Percentiles rank a stretch among this genome's conserved stretches.
Evolutionary conservation across 2,329 filamentous ascomycete species (phyloP).

Genomic region (Davidsoniella australis): DNA sequence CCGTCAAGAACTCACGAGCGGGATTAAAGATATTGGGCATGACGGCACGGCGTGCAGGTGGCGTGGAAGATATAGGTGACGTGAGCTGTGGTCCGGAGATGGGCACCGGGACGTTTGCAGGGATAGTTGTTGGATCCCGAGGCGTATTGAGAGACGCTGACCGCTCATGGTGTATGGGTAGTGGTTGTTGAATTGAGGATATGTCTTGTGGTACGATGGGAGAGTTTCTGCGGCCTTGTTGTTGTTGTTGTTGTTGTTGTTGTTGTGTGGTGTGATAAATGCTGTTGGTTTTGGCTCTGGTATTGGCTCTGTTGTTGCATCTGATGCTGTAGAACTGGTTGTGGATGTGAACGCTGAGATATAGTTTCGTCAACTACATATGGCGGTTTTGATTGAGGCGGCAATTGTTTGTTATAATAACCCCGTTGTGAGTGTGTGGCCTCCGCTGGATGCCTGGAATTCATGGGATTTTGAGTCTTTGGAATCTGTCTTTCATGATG

Average conservation of each 20-base stretch:
- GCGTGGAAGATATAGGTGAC: conserved; percentile 2
- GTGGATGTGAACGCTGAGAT: background rate
- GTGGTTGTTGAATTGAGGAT: background rate
- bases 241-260: background rate
- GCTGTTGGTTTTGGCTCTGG: background rate
- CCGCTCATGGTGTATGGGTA: background rate
- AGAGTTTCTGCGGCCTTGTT: background rate
- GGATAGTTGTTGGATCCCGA: background rate
- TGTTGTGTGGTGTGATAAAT: background rate
- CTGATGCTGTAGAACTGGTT: background rate
- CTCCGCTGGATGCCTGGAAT: too few relatives aligned
- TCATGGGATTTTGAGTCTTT: too few relatives aligned
- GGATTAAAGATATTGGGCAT: conserved; percentile 13
- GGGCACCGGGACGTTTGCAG: background rate
- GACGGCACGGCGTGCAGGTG: conserved; percentile 1
- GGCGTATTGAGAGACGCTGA: background rate
- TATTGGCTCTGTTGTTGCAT: background rate
- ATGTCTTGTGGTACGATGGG: too few relatives aligned
- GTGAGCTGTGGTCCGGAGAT: conserved; percentile 3
- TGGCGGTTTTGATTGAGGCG: background rate
- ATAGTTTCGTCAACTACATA: too few relatives aligned
- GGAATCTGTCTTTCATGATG: too few relatives aligned
- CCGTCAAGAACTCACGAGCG: conserved; percentile 7
- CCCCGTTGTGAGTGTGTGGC: background rate
- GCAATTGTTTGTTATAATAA: background rate